phyloP scores from a whole-genome alignment of 148 eudicot genomes.

The Talinum fruticosum region DNA sequence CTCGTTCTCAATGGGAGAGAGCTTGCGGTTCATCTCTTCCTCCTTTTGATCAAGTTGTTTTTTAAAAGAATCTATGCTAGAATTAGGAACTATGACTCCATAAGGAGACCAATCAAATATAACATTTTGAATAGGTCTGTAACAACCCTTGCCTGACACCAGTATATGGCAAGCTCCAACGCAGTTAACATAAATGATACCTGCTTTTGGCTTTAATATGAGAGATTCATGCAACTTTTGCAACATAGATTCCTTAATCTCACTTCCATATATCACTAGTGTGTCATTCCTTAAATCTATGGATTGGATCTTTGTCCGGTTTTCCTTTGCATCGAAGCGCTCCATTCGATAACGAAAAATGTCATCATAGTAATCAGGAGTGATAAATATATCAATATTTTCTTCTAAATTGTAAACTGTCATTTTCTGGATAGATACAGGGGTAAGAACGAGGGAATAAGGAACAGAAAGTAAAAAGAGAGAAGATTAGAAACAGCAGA shows the following conservation, averaged over 20 bases:
- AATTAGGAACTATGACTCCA: constrained; percentile 18
- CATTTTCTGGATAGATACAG: background rate
- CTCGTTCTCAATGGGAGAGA: background rate
- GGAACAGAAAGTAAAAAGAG: background rate
- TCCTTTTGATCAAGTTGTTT: background rate
- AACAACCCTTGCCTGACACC: background rate
- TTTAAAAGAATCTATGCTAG: background rate
- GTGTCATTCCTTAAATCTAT: constrained; percentile 11
- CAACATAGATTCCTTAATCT: constrained; percentile 11
- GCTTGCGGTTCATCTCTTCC: background rate
- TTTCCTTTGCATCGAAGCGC: background rate
- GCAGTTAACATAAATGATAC: constrained; percentile 8
- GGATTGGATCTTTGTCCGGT: background rate
- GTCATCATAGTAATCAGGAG: background rate
- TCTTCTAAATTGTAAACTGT: constrained; percentile 9
- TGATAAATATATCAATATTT: background rate
- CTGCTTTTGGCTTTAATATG: background rate
- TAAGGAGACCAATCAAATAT: constrained; percentile 22
- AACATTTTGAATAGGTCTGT: constrained; percentile 6
- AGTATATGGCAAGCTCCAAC: constrained; percentile 18
- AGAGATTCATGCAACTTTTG: constrained; percentile 14
- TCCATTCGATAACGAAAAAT: background rate
- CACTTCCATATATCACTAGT: constrained; percentile 11
- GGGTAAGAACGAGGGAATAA: background rate
- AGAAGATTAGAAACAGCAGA: background rate